Evolutionary conservation across 331 rosid species (phyloP).

Genomic region (Acacia concinna): DNA sequence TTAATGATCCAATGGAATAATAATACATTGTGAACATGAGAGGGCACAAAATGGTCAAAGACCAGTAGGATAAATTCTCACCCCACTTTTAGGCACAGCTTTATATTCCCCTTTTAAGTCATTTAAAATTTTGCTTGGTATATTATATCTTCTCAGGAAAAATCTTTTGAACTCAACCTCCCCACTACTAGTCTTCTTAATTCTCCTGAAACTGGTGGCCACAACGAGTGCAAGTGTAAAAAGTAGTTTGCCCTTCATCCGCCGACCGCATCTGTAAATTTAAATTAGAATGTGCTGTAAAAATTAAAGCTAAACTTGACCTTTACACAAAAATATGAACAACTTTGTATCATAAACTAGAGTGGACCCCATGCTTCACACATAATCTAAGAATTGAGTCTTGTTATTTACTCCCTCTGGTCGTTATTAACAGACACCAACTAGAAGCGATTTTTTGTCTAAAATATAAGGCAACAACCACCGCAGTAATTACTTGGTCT

Average conservation of each 20-base stretch:
- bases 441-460: no score
- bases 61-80: background rate
- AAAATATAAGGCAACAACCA: no score
- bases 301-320: background rate
- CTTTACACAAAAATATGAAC: slow-evolving; percentile 15
- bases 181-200: slow-evolving; percentile 1
- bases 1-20: background rate
- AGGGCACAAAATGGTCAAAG: background rate
- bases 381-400: background rate
- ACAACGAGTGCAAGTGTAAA: slow-evolving; percentile 69
- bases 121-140: background rate
- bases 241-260: slow-evolving; percentile 89
- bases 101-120: background rate
- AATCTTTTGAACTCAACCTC: background rate
- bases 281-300: background rate
- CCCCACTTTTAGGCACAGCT: background rate
- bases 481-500: no score
- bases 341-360: background rate
- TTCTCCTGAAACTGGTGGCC: slow-evolving; percentile 73
- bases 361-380: background rate
- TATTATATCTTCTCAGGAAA: background rate
- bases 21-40: background rate
- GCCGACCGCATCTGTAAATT: slow-evolving; percentile 78
- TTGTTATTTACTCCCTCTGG: no score
- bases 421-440: no score